Evolutionary conservation across 2,329 filamentous ascomycete genomes (phyloP).

Genomic region (Mariannaea sp.): DNA sequence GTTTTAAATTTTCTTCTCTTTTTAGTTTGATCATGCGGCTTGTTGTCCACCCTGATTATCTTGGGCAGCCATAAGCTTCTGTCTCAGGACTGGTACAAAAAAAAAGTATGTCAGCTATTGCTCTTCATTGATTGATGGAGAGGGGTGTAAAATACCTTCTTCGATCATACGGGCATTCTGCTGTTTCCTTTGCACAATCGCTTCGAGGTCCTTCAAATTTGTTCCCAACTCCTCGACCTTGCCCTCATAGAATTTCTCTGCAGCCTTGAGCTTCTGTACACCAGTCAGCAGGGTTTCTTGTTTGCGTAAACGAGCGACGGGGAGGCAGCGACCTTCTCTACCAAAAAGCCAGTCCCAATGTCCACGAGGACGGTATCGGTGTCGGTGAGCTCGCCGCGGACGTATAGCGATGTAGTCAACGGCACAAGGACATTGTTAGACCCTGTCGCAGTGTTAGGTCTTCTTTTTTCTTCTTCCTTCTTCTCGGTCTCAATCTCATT

Average conservation of each 20-base stretch:
- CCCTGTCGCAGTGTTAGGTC: slow-evolving; percentile 30
- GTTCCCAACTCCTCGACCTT: slow-evolving; percentile 59
- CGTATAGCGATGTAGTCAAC: slow-evolving; percentile 91
- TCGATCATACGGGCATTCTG: slow-evolving; percentile 85
- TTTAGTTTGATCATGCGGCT: slow-evolving; percentile 24
- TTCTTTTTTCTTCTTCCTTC: neutral
- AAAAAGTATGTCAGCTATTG: slow-evolving; percentile 40
- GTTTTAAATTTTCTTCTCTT: neutral
- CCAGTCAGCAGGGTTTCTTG: slow-evolving; percentile 11
- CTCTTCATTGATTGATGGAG: slow-evolving; percentile 39
- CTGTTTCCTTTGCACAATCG: slow-evolving; percentile 71
- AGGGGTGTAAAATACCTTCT: slow-evolving; percentile 65
- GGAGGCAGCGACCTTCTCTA: slow-evolving; percentile 73
- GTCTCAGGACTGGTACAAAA: slow-evolving; percentile 45
- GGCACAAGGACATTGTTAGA: slow-evolving; percentile 79
- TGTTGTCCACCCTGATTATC: slow-evolving; percentile 32
- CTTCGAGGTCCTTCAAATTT: slow-evolving; percentile 62
- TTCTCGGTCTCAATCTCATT: too few species aligned
- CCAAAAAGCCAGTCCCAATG: slow-evolving; percentile 90
- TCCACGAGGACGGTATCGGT: slow-evolving; percentile 84
- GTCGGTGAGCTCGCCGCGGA: slow-evolving; percentile 78
- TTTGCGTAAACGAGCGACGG: neutral
- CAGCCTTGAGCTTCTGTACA: slow-evolving; percentile 56
- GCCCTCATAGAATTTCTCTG: slow-evolving; percentile 60
- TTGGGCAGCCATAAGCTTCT: slow-evolving; percentile 50